phyloP scores from a whole-genome alignment of 108 stramenopile species.

The Cylindrotheca closterium region DNA sequence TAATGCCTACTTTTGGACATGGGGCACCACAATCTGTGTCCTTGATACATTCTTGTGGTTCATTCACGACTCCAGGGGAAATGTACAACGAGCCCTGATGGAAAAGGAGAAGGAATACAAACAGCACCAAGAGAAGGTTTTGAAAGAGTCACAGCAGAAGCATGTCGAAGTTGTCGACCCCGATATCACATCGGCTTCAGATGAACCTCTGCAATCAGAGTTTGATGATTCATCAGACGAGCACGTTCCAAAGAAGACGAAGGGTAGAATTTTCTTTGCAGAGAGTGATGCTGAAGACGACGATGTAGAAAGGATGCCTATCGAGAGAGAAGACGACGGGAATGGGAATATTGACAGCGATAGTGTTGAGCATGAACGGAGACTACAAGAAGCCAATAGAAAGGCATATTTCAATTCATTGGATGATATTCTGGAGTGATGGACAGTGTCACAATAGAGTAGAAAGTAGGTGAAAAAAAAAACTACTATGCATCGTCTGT shows the following conservation, averaged over 20 bases:
- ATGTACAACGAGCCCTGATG: conserved; percentile 42
- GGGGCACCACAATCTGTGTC: conserved; percentile 55
- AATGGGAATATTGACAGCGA: conserved; percentile 7
- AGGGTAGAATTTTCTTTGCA: background rate
- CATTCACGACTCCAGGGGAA: conserved; percentile 59
- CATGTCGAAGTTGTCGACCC: background rate
- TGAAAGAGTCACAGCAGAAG: conserved; percentile 20
- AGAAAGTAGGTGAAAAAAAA: too few relatives aligned
- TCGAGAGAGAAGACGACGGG: conserved; percentile 12
- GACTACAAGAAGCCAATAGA: conserved; percentile 12
- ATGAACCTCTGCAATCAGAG: background rate
- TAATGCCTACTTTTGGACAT: conserved; percentile 68
- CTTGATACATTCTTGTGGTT: conserved; percentile 63
- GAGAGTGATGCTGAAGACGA: background rate
- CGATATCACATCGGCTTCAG: background rate
- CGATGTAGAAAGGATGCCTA: conserved; percentile 1
- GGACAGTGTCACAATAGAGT: too few relatives aligned
- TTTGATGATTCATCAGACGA: conserved; percentile 5
- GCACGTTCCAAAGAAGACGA: background rate
- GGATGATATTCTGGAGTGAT: conserved; percentile 32
- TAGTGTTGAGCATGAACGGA: conserved; percentile 10
- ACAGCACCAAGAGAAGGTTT: conserved; percentile 40
- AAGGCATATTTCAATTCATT: conserved; percentile 25
- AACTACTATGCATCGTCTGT: too few relatives aligned
- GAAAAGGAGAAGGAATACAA: conserved; percentile 46